Conservation (phyloP, 2,329 filamentous ascomycete genomes). For the Penicillium sp. region DNA sequence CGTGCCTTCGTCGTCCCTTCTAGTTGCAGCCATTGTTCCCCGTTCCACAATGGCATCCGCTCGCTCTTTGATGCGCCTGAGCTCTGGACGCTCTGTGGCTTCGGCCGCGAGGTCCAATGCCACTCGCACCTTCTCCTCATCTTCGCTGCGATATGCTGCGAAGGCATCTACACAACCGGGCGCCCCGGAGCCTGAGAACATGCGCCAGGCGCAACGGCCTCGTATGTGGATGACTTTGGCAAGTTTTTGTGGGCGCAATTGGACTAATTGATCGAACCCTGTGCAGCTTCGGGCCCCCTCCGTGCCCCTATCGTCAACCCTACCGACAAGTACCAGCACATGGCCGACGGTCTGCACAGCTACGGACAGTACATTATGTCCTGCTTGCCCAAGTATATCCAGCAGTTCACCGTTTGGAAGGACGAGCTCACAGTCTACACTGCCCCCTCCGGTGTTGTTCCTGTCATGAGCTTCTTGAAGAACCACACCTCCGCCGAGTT, state of each 20-base stretch:
- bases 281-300: constrained; percentile 61
- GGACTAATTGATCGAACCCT: constrained; percentile 21
- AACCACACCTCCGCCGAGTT: constrained; percentile 97
- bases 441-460: constrained; percentile 81
- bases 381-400: constrained; percentile 94
- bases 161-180: constrained; percentile 57
- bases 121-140: constrained; percentile 45
- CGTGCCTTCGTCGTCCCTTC: constrained; percentile 28
- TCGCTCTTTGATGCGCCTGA: constrained; percentile 50
- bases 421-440: constrained; percentile 97
- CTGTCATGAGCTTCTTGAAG: constrained; percentile 93
- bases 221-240: constrained; percentile 43
- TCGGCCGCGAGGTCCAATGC: constrained; percentile 41
- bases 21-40: constrained; percentile 36
- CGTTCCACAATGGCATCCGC: constrained; percentile 48
- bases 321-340: constrained; percentile 86
- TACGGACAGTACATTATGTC: constrained; percentile 98
- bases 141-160: constrained; percentile 47
- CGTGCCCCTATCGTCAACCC: constrained; percentile 84
- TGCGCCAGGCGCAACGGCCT: constrained; percentile 63
- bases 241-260: constrained; percentile 12
- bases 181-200: constrained; percentile 66
- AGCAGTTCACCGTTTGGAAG: constrained; percentile 99
- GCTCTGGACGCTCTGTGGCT: constrained; percentile 45
- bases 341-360: constrained; percentile 83